Percentiles rank a stretch among this genome's conserved stretches.
Conservation (phyloP, 1,139 yeast genomes). For the Geotrichum macrosporum region DNA sequence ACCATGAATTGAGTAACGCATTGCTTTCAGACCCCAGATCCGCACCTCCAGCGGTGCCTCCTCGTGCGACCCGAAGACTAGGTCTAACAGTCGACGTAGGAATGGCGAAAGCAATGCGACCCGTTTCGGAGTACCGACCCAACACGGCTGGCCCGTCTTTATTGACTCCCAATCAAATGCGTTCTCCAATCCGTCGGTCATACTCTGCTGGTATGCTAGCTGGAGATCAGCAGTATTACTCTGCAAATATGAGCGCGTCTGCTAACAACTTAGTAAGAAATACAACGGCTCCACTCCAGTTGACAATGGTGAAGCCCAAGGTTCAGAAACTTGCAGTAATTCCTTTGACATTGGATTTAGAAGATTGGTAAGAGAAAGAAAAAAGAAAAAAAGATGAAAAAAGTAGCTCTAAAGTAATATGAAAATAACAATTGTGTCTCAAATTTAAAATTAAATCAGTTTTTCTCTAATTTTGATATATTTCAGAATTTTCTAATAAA, state of each 20-base stretch:
- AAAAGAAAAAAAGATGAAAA: no score
- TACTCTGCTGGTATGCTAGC: not conserved
- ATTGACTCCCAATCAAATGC: not conserved
- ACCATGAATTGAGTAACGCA: no score
- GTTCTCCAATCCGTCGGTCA: not conserved
- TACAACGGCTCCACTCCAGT: no score
- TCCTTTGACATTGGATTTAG: not conserved
- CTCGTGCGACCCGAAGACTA: not conserved
- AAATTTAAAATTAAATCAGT: no score
- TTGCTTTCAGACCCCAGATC: no score
- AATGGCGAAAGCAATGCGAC: not conserved
- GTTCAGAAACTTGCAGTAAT: not conserved
- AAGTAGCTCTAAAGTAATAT: no score
- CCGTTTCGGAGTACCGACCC: no score
- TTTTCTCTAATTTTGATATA: no score
- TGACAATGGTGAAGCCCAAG: no score
- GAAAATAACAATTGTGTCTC: not conserved
- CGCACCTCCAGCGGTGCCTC: not conserved
- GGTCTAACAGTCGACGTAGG: not conserved
- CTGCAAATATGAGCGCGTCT: not conserved
- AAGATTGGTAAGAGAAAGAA: not conserved
- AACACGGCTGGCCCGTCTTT: no score
- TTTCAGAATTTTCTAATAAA: no score
- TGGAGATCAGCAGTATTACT: not conserved
- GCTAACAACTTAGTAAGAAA: not conserved